Evolutionary conservation across 257 asterid genomes (phyloP).

Genomic region (Ballota nigra): DNA sequence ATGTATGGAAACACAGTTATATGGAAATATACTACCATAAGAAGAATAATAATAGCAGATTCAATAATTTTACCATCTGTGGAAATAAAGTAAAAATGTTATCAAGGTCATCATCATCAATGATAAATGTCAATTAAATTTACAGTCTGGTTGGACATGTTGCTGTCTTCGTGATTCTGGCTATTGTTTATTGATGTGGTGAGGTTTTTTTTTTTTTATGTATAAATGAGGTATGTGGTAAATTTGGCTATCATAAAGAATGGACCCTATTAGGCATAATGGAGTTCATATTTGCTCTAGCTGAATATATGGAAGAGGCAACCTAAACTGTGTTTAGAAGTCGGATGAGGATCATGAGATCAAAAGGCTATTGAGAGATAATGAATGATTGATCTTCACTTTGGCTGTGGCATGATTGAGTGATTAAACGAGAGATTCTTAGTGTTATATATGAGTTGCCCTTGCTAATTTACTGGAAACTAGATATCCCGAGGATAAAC

Average conservation of each 20-base stretch:
- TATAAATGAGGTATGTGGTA: neutral
- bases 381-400: neutral
- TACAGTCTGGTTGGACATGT: neutral
- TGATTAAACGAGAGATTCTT: neutral
- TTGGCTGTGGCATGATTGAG: neutral
- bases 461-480: too few relatives aligned
- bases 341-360: neutral
- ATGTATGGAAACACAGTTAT: neutral
- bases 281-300: neutral
- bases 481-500: neutral
- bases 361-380: too few relatives aligned
- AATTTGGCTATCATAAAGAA: neutral
- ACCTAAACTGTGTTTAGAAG: neutral
- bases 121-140: neutral
- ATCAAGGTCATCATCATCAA: neutral
- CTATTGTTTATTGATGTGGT: neutral
- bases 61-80: neutral
- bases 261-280: neutral
- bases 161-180: neutral
- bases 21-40: neutral
- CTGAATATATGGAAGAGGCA: neutral
- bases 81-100: neutral
- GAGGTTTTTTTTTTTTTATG: neutral
- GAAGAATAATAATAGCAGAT: neutral
- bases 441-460: neutral